Conservation (phyloP, 805 yeast genomes). For the Candida ponderosae region DNA sequence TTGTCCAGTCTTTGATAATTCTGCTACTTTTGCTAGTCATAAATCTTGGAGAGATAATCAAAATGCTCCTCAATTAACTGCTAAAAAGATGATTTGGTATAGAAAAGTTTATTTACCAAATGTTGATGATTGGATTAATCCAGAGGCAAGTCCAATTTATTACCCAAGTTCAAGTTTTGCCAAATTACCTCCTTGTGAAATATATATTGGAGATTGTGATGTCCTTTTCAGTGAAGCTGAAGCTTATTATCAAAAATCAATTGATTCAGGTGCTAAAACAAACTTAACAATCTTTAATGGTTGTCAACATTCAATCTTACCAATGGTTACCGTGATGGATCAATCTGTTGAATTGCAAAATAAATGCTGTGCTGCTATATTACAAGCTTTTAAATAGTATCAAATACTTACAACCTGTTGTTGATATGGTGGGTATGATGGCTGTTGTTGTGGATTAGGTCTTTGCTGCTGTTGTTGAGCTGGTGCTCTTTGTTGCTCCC, state of each 20-base stretch:
- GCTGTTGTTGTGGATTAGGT: too few relatives aligned
- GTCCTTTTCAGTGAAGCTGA: constrained; percentile 37
- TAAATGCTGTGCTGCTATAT: neutral
- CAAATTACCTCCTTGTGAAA: constrained; percentile 31
- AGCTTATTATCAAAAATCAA: constrained; percentile 31
- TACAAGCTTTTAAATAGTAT: too few relatives aligned
- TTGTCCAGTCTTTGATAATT: constrained; percentile 37
- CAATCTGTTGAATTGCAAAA: constrained; percentile 6
- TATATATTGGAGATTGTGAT: constrained; percentile 37
- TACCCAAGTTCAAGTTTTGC: constrained; percentile 31
- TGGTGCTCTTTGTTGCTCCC: constrained; percentile 10
- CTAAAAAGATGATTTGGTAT: constrained; percentile 38
- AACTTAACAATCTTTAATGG: constrained; percentile 30
- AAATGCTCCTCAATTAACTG: constrained; percentile 35
- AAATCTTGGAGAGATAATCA: constrained; percentile 31
- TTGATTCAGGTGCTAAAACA: constrained; percentile 27
- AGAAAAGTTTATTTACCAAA: constrained; percentile 32
- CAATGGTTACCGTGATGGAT: constrained; percentile 32
- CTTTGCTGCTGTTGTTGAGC: too few relatives aligned
- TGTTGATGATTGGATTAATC: constrained; percentile 18
- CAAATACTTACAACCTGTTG: too few relatives aligned
- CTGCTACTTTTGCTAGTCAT: constrained; percentile 28
- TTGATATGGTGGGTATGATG: too few relatives aligned
- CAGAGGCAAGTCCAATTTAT: constrained; percentile 34
- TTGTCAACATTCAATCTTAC: constrained; percentile 41